Evolutionary conservation across 1,139 yeast genomes (phyloP).

Genomic region (Suhomyces maxii): DNA sequence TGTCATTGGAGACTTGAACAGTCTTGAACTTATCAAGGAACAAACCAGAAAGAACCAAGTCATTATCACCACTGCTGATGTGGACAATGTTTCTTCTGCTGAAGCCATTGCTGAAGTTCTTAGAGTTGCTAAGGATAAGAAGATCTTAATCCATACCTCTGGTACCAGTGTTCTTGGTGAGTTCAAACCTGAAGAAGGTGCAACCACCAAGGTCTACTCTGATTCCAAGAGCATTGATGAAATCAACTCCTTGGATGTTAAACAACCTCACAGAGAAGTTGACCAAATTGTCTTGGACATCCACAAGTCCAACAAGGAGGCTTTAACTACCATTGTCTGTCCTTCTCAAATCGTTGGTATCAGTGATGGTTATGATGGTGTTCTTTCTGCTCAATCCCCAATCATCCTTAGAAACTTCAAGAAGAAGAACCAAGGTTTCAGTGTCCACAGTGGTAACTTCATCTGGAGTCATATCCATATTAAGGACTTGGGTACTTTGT

Average conservation of each 20-base stretch:
- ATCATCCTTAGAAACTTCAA: slow-evolving; percentile 21
- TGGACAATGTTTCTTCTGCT: slow-evolving; percentile 36
- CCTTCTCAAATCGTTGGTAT: slow-evolving; percentile 28
- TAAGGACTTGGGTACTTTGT: slow-evolving; percentile 36
- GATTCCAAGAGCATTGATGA: slow-evolving; percentile 32
- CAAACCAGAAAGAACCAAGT: slow-evolving; percentile 27
- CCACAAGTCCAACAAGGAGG: slow-evolving; percentile 18
- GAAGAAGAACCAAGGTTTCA: slow-evolving; percentile 27
- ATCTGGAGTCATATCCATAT: slow-evolving; percentile 42
- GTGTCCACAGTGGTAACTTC: slow-evolving; percentile 33
- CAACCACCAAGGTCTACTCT: slow-evolving; percentile 27
- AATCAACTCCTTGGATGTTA: slow-evolving; percentile 27
- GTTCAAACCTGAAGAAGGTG: slow-evolving; percentile 20
- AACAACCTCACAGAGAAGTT: slow-evolving; percentile 39
- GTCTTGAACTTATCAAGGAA: slow-evolving; percentile 20
- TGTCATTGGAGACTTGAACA: slow-evolving; percentile 26
- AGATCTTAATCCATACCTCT: slow-evolving; percentile 38
- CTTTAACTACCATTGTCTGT: slow-evolving; percentile 23
- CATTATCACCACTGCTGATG: slow-evolving; percentile 39
- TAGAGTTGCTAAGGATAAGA: slow-evolving; percentile 12
- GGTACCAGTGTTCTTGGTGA: slow-evolving; percentile 39
- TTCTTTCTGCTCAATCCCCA: slow-evolving; percentile 37
- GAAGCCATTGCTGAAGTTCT: slow-evolving; percentile 22
- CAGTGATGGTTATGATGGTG: slow-evolving; percentile 34
- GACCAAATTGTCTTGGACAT: slow-evolving; percentile 34